phyloP scores from a whole-genome alignment of 495 filamentous ascomycete species.

The Aspergillus asperescens region DNA sequence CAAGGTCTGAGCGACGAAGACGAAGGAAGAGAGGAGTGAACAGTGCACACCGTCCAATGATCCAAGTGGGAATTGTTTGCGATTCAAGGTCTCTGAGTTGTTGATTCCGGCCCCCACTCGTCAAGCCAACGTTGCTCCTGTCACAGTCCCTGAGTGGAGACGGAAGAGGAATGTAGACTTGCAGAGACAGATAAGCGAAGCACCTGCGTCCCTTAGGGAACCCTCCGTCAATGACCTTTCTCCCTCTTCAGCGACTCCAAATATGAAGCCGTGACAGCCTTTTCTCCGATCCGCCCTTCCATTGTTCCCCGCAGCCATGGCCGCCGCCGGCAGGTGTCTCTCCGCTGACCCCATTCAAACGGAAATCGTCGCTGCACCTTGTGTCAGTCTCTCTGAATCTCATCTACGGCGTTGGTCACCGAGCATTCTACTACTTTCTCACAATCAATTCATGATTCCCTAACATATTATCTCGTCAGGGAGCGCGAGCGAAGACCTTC shows the following conservation, averaged over 20 bases:
- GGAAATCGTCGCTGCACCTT: conserved; percentile 2
- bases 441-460: not conserved
- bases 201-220: not conserved
- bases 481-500: conserved; percentile 17
- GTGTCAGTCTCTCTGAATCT: conserved; percentile 6
- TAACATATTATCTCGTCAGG: conserved; percentile 16
- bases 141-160: conserved; percentile 3
- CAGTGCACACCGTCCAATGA: conserved; percentile 1
- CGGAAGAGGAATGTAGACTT: not conserved
- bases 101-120: conserved; percentile 5
- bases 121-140: conserved; percentile 1
- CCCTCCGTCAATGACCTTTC: not conserved
- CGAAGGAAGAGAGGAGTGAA: not conserved
- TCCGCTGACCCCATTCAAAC: conserved; percentile 16
- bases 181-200: conserved; percentile 9
- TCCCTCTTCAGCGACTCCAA: conserved; percentile 15
- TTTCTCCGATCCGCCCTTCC: not conserved
- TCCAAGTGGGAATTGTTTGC: conserved; percentile 4
- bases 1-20: conserved; percentile 13
- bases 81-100: not conserved
- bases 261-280: conserved; percentile 24
- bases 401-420: conserved; percentile 15
- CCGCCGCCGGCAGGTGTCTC: conserved; percentile 22
- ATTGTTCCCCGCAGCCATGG: conserved; percentile 23
- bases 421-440: not conserved